phyloP scores from a whole-genome alignment of 495 filamentous ascomycete species.

The Penicillium malachiteum region DNA sequence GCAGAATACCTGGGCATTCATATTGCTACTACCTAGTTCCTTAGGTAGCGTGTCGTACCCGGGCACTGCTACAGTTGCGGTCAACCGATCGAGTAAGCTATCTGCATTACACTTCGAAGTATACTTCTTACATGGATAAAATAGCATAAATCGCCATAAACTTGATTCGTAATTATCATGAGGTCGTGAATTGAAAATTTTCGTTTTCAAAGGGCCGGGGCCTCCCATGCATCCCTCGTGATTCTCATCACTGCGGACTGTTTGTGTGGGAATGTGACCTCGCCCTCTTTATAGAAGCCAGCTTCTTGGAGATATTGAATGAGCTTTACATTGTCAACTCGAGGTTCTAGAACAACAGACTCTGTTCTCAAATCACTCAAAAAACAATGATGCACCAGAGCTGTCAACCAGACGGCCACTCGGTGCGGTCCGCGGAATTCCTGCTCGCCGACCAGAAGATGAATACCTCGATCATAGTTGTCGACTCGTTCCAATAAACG shows the following conservation, averaged over 20 bases:
- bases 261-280: slow-evolving; percentile 90
- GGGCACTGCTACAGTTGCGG: no score
- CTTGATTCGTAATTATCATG: no score
- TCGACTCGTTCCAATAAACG: slow-evolving; percentile 60
- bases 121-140: no score
- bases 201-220: slow-evolving; percentile 59
- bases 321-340: slow-evolving; percentile 86
- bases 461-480: slow-evolving; percentile 86
- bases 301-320: slow-evolving; percentile 69
- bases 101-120: no score
- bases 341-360: slow-evolving; percentile 79
- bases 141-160: no score
- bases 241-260: slow-evolving; percentile 85
- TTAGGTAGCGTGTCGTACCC: no score
- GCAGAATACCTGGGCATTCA: no score
- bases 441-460: slow-evolving; percentile 88
- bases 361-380: slow-evolving; percentile 78
- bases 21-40: no score
- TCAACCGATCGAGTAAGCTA: no score
- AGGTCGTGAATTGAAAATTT: no score
- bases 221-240: slow-evolving; percentile 77
- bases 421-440: slow-evolving; percentile 78
- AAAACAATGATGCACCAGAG: slow-evolving; percentile 82
- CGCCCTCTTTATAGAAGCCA: slow-evolving; percentile 86
- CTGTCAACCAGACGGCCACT: slow-evolving; percentile 76